A percentile compares a stretch with the other conserved stretches of the same genome.
Conservation (phyloP, 169 alveolate genomes). For the Pseudocohnilembus persalinus region DNA sequence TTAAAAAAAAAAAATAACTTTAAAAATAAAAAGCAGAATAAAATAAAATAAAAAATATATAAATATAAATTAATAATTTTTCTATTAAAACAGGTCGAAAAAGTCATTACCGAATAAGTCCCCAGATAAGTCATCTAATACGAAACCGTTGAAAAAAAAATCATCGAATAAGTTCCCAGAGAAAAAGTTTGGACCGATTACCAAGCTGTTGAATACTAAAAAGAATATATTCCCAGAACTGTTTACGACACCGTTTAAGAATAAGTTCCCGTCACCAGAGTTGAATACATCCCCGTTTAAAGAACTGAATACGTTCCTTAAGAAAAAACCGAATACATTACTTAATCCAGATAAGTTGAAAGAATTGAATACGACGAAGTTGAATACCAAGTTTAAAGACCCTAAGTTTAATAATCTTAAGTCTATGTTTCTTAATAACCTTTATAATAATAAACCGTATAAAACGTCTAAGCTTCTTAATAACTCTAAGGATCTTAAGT, state of each 20-base stretch:
- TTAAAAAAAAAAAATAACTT: too few species aligned
- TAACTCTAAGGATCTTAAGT: neutral
- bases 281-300: constrained; percentile 48
- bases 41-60: too few species aligned
- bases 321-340: constrained; percentile 37
- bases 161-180: constrained; percentile 20
- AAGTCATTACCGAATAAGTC: neutral
- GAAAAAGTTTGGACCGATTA: constrained; percentile 46
- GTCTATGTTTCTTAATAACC: constrained; percentile 23
- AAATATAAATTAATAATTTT: too few species aligned
- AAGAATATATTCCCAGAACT: constrained; percentile 44
- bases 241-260: constrained; percentile 27
- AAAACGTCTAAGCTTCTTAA: neutral
- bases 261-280: constrained; percentile 28
- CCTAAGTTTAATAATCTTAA: constrained; percentile 27
- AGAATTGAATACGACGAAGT: constrained; percentile 53
- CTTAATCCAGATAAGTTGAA: constrained; percentile 41
- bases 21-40: too few species aligned
- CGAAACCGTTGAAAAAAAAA: neutral
- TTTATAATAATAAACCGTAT: too few species aligned
- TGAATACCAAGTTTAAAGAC: constrained; percentile 44
- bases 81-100: neutral
- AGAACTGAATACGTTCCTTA: constrained; percentile 24
- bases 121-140: neutral
- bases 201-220: constrained; percentile 51